These are phyloP conservation scores for button mushroom (Agaricus bisporus) DNA, from an alignment of 768 basidiomycete species.

Conservation along the genomic window DNA sequence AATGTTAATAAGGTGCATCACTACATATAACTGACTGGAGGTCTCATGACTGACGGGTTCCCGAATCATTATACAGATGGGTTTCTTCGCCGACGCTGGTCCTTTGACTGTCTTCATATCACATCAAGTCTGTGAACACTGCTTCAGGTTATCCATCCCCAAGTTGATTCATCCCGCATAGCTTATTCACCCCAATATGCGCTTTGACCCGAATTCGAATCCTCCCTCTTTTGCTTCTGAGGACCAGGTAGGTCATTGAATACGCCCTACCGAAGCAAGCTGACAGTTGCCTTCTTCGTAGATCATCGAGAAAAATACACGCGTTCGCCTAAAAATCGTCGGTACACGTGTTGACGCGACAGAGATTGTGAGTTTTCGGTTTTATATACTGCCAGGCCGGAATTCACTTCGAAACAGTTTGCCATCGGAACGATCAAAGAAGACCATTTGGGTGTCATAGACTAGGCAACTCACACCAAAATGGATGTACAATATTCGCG, in stretches of 20 bases:
- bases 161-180: constrained; percentile 22
- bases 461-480: constrained; percentile 28
- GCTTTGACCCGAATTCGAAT: constrained; percentile 92
- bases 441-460: constrained; percentile 93
- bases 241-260: constrained; percentile 52
- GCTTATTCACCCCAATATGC: constrained; percentile 93
- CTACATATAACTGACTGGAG: background rate
- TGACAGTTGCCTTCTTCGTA: constrained; percentile 21
- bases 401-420: constrained; percentile 47
- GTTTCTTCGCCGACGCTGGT: constrained; percentile 96
- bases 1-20: constrained; percentile 86
- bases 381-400: background rate
- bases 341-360: constrained; percentile 97
- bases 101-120: constrained; percentile 94
- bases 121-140: constrained; percentile 63
- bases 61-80: constrained; percentile 60
- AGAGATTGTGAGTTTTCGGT: constrained; percentile 69
- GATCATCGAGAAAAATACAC: constrained; percentile 92
- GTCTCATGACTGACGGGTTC: background rate
- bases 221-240: constrained; percentile 95
- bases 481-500: background rate
- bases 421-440: constrained; percentile 98
- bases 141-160: background rate
- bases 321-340: constrained; percentile 93
- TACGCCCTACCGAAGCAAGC: no score